A percentile compares a stretch with the other conserved stretches of the same genome.
Evolutionary conservation across 2,329 filamentous ascomycete genomes (phyloP).

Genomic region (Claviceps cyperi): DNA sequence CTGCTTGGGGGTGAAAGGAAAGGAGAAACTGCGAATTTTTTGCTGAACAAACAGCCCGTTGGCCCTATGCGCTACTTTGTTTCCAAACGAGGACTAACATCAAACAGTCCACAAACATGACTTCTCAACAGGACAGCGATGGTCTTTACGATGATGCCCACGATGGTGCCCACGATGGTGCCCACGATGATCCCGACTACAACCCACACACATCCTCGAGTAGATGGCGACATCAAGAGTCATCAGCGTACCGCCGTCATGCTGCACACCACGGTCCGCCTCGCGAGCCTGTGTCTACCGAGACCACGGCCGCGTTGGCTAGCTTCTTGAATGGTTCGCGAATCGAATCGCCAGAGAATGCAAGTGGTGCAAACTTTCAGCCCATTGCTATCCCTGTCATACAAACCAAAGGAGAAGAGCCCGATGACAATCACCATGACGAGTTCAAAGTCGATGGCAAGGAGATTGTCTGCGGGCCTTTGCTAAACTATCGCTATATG

Average conservation of each 20-base stretch:
- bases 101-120: background rate
- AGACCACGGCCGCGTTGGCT: conserved; percentile 36
- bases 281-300: conserved; percentile 19
- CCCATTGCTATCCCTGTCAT: conserved; percentile 34
- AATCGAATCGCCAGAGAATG: conserved; percentile 26
- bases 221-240: conserved; percentile 51
- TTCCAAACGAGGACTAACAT: background rate
- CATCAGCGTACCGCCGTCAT: conserved; percentile 36
- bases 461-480: conserved; percentile 55
- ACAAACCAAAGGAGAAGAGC: conserved; percentile 2
- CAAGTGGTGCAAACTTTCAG: conserved; percentile 23
- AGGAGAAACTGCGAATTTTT: too few species aligned
- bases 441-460: conserved; percentile 16
- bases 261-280: conserved; percentile 21
- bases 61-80: background rate
- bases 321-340: conserved; percentile 41
- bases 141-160: conserved; percentile 6
- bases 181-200: conserved; percentile 10
- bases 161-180: background rate
- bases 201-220: conserved; percentile 43
- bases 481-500: conserved; percentile 68
- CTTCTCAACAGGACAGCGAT: conserved; percentile 2
- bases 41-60: background rate
- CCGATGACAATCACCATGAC: conserved; percentile 5
- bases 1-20: too few species aligned